These are phyloP conservation scores for Hirschioporus abietinus DNA, from an alignment of 768 basidiomycete species.

Conservation along the genomic window DNA sequence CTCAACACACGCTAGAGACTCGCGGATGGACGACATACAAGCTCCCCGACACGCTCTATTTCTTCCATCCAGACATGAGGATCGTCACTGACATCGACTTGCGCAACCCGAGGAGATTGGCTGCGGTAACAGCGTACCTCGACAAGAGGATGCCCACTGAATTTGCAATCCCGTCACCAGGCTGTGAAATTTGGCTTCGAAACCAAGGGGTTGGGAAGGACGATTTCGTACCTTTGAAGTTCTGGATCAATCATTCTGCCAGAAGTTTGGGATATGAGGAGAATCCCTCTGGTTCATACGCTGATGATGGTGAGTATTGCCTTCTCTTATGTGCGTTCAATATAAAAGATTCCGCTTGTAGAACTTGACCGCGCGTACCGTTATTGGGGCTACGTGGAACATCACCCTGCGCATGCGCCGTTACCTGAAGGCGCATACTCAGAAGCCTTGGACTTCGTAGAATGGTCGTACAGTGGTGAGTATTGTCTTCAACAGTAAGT, in stretches of 20 bases:
- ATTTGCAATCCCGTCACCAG: conserved; percentile 25
- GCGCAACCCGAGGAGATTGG: conserved; percentile 44
- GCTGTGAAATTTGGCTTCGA: conserved; percentile 63
- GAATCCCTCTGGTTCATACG: conserved; percentile 26
- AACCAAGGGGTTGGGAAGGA: conserved; percentile 30
- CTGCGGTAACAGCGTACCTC: conserved; percentile 44
- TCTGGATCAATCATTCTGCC: conserved; percentile 65
- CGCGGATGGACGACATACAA: conserved; percentile 74
- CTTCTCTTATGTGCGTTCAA: background rate
- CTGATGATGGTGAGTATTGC: conserved; percentile 37
- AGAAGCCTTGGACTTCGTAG: conserved; percentile 72
- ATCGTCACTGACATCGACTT: conserved; percentile 71
- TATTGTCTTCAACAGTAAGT: background rate
- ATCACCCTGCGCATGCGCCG: conserved; percentile 66
- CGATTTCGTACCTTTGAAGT: conserved; percentile 35
- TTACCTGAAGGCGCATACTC: conserved; percentile 50
- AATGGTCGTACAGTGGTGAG: conserved; percentile 75
- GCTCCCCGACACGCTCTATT: conserved; percentile 75
- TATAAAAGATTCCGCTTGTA: conserved; percentile 20
- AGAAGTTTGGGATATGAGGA: conserved; percentile 45
- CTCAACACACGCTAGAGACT: conserved; percentile 35
- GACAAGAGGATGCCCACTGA: conserved; percentile 23
- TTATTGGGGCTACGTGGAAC: conserved; percentile 79
- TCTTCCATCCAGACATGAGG: conserved; percentile 54
- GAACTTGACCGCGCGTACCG: conserved; percentile 72